Evolutionary conservation across 1,284 basidiomycete genomes (phyloP).

Genomic region (Hypsizygus ulmarius): DNA sequence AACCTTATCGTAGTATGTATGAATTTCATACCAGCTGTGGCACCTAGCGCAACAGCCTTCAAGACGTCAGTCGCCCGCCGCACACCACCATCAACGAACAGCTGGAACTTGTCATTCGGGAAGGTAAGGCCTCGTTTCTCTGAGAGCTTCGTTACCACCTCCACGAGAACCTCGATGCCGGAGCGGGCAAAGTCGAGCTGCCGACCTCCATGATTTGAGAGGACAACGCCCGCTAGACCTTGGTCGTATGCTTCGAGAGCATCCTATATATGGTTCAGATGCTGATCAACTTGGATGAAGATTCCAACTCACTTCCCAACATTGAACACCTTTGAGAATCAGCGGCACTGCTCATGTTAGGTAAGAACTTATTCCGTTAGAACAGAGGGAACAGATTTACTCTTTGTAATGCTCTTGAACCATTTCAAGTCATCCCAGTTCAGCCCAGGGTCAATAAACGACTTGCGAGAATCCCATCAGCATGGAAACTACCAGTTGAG

Average conservation of each 20-base stretch:
- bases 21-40: slow-evolving; percentile 67
- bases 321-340: slow-evolving; percentile 90
- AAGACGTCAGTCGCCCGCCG: slow-evolving; percentile 89
- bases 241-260: slow-evolving; percentile 85
- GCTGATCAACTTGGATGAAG: neutral
- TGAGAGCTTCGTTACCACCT: slow-evolving; percentile 78
- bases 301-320: slow-evolving; percentile 67
- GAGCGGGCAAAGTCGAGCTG: slow-evolving; percentile 92
- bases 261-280: slow-evolving; percentile 47
- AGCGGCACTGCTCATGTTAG: slow-evolving; percentile 67
- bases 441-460: slow-evolving; percentile 91
- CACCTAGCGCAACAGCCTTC: slow-evolving; percentile 91
- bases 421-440: slow-evolving; percentile 87
- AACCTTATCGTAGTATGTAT: neutral
- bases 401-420: slow-evolving; percentile 88
- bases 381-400: slow-evolving; percentile 32
- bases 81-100: slow-evolving; percentile 93
- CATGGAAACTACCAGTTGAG: neutral
- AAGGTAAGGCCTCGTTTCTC: slow-evolving; percentile 61
- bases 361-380: neutral
- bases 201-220: slow-evolving; percentile 91
- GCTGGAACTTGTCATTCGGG: slow-evolving; percentile 75
- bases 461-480: slow-evolving; percentile 40
- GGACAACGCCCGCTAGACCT: slow-evolving; percentile 81
- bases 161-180: slow-evolving; percentile 86